Evolutionary conservation across 1,284 basidiomycete genomes (phyloP).

Genomic region (Rhizoctonia solani): DNA sequence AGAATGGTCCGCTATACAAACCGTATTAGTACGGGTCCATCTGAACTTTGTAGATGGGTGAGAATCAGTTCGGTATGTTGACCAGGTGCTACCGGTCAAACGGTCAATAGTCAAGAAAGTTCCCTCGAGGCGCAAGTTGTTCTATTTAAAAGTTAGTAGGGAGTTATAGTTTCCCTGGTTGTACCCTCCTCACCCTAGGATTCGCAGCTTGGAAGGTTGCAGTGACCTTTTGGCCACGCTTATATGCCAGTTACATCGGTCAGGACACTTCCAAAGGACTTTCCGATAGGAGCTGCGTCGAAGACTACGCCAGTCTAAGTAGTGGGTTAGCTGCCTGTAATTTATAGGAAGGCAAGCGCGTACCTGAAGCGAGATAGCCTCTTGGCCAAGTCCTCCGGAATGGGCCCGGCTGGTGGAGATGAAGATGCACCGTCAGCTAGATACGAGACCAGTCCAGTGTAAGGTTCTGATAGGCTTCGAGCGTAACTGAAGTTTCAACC

Average conservation of each 20-base stretch:
- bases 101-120: conserved; percentile 75
- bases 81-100: conserved; percentile 55
- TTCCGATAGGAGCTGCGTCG: conserved; percentile 60
- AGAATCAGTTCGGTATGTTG: conserved; percentile 67
- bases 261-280: conserved; percentile 67
- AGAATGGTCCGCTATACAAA: no score
- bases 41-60: conserved; percentile 76
- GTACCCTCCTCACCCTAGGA: conserved; percentile 60
- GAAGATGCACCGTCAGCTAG: conserved; percentile 57
- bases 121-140: conserved; percentile 73
- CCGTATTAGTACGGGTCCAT: conserved; percentile 64
- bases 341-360: conserved; percentile 32
- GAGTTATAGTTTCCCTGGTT: neutral
- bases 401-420: conserved; percentile 60
- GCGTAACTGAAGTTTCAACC: conserved; percentile 54
- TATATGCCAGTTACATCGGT: conserved; percentile 65
- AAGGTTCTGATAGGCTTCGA: conserved; percentile 83
- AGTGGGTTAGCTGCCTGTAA: neutral
- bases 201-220: conserved; percentile 77
- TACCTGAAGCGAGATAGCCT: conserved; percentile 71
- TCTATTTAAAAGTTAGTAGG: conserved; percentile 50
- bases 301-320: conserved; percentile 63
- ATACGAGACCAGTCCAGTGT: conserved; percentile 65
- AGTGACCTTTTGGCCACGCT: conserved; percentile 59
- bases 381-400: conserved; percentile 67